Evolutionary conservation across 75 land plant species (phyloP).

Genomic region (Cryptomeria japonica): DNA sequence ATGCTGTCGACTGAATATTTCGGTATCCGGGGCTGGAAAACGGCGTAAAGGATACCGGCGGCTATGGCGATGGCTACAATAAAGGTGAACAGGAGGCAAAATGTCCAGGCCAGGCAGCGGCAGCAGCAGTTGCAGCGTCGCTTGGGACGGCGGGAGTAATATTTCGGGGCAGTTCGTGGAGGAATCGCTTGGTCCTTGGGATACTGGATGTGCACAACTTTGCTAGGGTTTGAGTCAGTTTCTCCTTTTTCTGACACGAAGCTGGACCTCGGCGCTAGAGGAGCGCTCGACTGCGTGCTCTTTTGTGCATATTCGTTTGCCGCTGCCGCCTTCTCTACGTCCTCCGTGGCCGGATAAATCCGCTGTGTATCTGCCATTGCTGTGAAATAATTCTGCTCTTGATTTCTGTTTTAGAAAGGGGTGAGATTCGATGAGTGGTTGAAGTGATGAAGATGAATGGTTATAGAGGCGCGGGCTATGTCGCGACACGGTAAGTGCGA

Average conservation of each 20-base stretch:
- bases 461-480: too few relatives aligned
- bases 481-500: too few relatives aligned
- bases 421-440: not conserved
- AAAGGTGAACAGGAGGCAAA: constrained; percentile 34
- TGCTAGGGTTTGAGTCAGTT: too few relatives aligned
- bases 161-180: not conserved
- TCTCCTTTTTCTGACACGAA: constrained; percentile 19
- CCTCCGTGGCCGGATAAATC: constrained; percentile 17
- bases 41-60: constrained; percentile 34
- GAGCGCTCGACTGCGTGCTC: constrained; percentile 12
- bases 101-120: constrained; percentile 43
- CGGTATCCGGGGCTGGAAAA: not conserved
- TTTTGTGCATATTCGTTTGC: not conserved
- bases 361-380: constrained; percentile 28
- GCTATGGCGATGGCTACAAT: constrained; percentile 20
- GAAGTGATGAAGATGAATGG: not conserved
- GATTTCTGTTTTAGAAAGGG: not conserved
- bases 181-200: not conserved
- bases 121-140: constrained; percentile 23
- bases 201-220: not conserved
- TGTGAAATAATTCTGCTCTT: not conserved
- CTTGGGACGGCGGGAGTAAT: too few relatives aligned
- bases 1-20: constrained; percentile 11
- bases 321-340: constrained; percentile 9
- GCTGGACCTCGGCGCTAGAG: constrained; percentile 14